These are phyloP conservation scores for Fusarium sulawesiense DNA, from an alignment of 2,329 filamentous ascomycete species.

Conservation along the genomic window DNA sequence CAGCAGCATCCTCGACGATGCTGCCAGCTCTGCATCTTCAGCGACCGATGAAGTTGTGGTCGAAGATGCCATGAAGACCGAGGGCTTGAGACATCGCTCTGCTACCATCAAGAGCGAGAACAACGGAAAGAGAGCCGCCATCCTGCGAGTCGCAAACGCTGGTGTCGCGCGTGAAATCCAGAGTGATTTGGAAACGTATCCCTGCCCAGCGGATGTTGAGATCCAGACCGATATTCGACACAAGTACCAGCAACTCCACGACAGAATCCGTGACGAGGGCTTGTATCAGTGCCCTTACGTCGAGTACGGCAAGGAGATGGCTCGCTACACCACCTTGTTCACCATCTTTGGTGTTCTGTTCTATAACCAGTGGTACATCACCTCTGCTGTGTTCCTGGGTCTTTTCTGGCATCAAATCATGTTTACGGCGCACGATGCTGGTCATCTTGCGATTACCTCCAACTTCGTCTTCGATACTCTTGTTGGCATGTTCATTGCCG, in stretches of 20 bases:
- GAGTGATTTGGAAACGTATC: conserved; percentile 55
- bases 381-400: conserved; percentile 69
- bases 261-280: conserved; percentile 64
- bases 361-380: conserved; percentile 64
- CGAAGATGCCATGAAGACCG: background rate
- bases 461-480: conserved; percentile 68
- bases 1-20: conserved; percentile 19
- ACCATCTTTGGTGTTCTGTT: conserved; percentile 59
- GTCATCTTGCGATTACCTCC: conserved; percentile 71
- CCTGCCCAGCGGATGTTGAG: conserved; percentile 63
- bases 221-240: conserved; percentile 66
- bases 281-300: conserved; percentile 69
- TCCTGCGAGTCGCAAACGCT: conserved; percentile 35
- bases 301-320: conserved; percentile 68
- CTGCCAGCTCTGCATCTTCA: conserved; percentile 38
- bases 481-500: conserved; percentile 71
- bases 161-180: conserved; percentile 46
- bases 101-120: background rate
- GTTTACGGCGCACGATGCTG: conserved; percentile 75
- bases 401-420: conserved; percentile 77
- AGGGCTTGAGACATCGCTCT: conserved; percentile 20
- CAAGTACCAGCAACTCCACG: conserved; percentile 68
- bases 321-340: conserved; percentile 67
- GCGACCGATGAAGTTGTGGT: conserved; percentile 14
- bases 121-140: conserved; percentile 18